These are phyloP conservation scores for Quillaja saponaria DNA, from an alignment of 306 rosid species.

Conservation along the genomic window DNA sequence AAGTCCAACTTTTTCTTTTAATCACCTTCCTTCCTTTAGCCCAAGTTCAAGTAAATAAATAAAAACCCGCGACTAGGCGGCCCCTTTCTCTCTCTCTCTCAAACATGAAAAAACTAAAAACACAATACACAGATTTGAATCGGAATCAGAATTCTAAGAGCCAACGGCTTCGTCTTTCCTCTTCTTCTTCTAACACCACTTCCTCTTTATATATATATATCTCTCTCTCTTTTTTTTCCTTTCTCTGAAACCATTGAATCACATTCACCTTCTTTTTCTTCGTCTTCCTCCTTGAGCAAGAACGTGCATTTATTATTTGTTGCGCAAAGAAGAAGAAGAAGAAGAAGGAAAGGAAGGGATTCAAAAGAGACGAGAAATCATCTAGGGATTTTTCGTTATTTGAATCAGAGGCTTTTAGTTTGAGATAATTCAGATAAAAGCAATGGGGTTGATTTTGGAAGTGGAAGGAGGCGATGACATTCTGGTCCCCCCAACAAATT, in stretches of 20 bases:
- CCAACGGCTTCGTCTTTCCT: constrained; percentile 15
- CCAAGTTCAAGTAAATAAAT: background rate
- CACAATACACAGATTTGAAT: background rate
- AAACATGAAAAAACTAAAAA: background rate
- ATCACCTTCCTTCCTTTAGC: no score
- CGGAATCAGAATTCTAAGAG: constrained; percentile 3
- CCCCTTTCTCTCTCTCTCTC: background rate
- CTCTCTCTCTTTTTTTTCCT: background rate
- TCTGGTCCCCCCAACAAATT: constrained; percentile 73
- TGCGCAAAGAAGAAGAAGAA: no score
- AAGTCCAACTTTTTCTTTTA: background rate
- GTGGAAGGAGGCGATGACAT: constrained; percentile 35
- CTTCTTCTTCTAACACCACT: background rate
- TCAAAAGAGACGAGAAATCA: background rate
- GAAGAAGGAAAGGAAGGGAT: background rate
- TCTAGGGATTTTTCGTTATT: background rate
- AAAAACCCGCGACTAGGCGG: background rate
- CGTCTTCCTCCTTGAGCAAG: background rate
- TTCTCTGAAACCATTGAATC: background rate
- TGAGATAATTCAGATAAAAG: background rate
- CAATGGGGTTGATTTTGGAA: constrained; percentile 48
- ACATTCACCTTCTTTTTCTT: background rate
- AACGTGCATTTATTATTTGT: background rate
- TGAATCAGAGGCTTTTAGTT: background rate
- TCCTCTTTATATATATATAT: no score